Evolutionary conservation across 83 land plant species (phyloP), one percentile per base, ranked within the genome.

Genomic region (Picea engelmannii): DNA sequence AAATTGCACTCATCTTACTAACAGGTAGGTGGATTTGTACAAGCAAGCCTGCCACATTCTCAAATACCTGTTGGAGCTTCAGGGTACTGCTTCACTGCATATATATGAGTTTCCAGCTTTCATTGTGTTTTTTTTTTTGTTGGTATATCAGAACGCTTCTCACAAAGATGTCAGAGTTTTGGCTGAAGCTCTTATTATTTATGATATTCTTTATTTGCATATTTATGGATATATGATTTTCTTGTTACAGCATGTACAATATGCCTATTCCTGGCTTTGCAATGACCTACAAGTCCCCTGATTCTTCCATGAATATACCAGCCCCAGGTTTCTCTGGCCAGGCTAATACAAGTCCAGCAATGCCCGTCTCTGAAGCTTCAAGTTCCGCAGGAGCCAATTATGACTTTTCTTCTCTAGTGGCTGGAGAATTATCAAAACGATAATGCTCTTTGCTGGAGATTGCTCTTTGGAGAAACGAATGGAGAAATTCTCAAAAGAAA

Each of bases 351-450:
- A 61, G 47, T 21, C 66, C 79, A 4, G 16, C 8, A 13, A 12
- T 8, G 6, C n/a, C 23, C 59, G 47, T 52, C 10, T 58, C 79
- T 0, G 62, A 59, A 35, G 62, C 35, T 59, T 77, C 79, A 59
- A 76, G 23, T 52, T 76, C 79, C 10, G n/a, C 78, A 9, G 62
- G 79, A 25, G 79, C 79, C 17, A 58, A 58, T 76, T 76, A 76
- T 58, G 79, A 76, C 35, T 76, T 76, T 16, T 76, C 79, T 52
- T 76, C 79, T 21, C 35, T 76, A 76, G 79, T 76, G 79, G 79
- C 79, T 76, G 62, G 79, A 49, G 62, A 40, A 49, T 76, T 76
- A 13, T 52, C 79, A 4, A 76, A 76, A 55, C 62, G 23, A n/a
- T 76, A 76, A 55, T 49, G 55, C 58, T 52, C 58, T 52, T 52